Base-by-base conservation (phyloP, 163 green algal species). In the Dunaliella salina region DNA sequence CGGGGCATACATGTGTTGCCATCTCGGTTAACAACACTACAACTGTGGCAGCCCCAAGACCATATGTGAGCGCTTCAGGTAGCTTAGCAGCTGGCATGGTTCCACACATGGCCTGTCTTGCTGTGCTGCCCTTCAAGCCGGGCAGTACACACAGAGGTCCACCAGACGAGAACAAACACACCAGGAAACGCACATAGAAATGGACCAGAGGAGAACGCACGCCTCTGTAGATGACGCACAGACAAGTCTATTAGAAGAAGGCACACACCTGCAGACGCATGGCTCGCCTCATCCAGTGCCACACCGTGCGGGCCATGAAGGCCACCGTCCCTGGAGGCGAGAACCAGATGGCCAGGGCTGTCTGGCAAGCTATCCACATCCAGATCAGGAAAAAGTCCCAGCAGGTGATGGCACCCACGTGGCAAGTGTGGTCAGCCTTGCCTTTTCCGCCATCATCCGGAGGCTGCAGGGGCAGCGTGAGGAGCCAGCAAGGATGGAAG, bases 321-420 rank as follows among this genome's bases (percentile, higher is more conserved):
- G 8, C 22, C 63, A 75, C 63, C 22, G 63, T 75, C 63, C 63
- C 63, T 30, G 63, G 63, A 5, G 63, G 63, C 63, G 63, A 75
- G 63, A 75, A 75, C 4, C 63, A 75, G 22, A 75, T 26, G 22
- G 63, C 63, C 63, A 75, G 63, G 22, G 63, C 63, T 26, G 63
- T 75, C 24, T 75, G 63, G 22, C 22, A 26, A 75, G 11, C 63
- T 26, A 75, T 75, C 63, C 63, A 95, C 1, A 93, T 33, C 18
- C 90, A 85, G 5, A 92, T 32, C 32, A 95, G 90, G 32, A 80
- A 85, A 5, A 96, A 88, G 87, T 95, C 93, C 59, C 83, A 86
- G 90, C 93, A 96, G 75, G 67, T 91, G 69, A 94, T 89, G 20
- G 81, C 86, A 29, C 86, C 83, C 79, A 90, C 89, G 0, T 84